Base-by-base conservation (phyloP, 257 asterid species). In the Scutellaria barbata region DNA sequence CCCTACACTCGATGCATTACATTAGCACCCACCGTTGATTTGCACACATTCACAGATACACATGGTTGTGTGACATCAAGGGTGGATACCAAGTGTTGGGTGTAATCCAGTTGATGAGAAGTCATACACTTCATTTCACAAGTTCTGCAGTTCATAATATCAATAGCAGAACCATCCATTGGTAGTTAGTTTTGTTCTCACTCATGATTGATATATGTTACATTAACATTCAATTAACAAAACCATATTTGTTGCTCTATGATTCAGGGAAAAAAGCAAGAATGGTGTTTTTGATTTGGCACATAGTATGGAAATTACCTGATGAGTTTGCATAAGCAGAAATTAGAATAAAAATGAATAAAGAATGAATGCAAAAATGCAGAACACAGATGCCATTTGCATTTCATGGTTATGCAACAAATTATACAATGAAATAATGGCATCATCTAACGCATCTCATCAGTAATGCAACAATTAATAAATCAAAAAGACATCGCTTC, bases 151-250 rank as follows among this genome's bases (percentile, higher is more conserved):
- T 47, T 35, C 22, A 48, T 52, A 6, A 37, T 71, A 40, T 41
- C 6, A 62, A 40, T 35, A 51, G 37, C 52, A 62, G 25, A 48
- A 13, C 6, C 58, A 8, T 35, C n/a, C 39, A 18, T 51, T 39
- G 63, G 16, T 18, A 18, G 37, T 13, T 12, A 60, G 16, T 42
- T 39, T 52, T 73, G 65, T 62, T 65, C 18, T 5, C 65, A 52
- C 40, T 73, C 12, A 12, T 10, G 48, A 6, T 43, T 16, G 11
- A 3, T 61, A 9, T 40, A 22, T 18, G 12, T 1, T 14, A 12
- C 1, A 1, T 51, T 2, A n/a, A 62, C 22, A 39, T 13, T 6
- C 18, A 52, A 65, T 18, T 30, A 30, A 30, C 35, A 41, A 33
- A 14, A 59, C 9, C 52, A 10, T 71, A 6, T 1, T 37, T 48